Evolutionary conservation across 805 yeast species (phyloP), one percentile per base, ranked within the genome.

Genomic region (Candida sonorensis): DNA sequence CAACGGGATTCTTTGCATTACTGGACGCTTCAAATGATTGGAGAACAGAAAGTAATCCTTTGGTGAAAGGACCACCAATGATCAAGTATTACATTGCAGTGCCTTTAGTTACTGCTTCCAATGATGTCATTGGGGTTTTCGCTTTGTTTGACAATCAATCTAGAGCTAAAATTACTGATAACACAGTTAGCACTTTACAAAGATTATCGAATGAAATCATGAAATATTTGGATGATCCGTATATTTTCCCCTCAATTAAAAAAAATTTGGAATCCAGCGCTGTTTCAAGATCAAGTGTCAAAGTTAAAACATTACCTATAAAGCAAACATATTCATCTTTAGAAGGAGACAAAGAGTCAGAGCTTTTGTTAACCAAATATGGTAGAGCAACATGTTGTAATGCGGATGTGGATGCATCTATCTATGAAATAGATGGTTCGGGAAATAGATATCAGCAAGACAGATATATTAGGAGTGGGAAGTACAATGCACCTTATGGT

Each of bases 11-110:
- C 38, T 70, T 82, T 33, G 59, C 75, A 4, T 42, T 82, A 7
- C 49, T 65, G 5, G 83, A 81, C 50, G 77, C 87, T 3, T 52
- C 74, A 5, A 57, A 59, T 22, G 94, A 82, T 48, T 82, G 94
- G 92, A 62, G 94, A 50, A 69, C 78, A 4, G 46, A 55, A 12
- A 57, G 61, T 25, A 78, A 75, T 45, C 90, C 90, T 0, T 60
- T 80, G 29, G 83, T 82, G 1, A 69, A 64, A 14, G 77, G 78
- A 0, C 60, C 65, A 1, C 87, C 90, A 0, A 56, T 58, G 36
- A 70, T 81, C 31, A 63, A 56, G 35, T 78, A 78, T 46, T 82
- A 80, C 50, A 69, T 76, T 22, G 84, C 82, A 1, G 82, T 76
- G 4, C 84, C 85, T 0, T 45, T 80, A 23, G 26, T 50, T 12